Base-by-base conservation (phyloP, 2,329 filamentous ascomycete genomes). In the Diplodia seriata region DNA sequence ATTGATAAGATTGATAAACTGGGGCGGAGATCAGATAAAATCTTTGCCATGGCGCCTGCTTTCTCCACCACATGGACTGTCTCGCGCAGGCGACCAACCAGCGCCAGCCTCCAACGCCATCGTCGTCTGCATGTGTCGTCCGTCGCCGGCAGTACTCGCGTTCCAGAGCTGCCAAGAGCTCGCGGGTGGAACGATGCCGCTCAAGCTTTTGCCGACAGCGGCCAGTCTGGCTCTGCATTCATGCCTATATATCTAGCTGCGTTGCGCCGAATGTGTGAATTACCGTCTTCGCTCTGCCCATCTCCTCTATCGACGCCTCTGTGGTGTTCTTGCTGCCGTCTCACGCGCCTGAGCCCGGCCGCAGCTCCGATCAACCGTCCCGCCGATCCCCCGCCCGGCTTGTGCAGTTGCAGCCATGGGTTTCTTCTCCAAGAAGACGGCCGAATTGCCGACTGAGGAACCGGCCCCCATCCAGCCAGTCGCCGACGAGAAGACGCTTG, bases 1-100 rank as follows among this genome's bases (percentile, higher is more conserved):
- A 47, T 47, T 56, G 54, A 56, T 56, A 56, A 56, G 54, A 56
- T 56, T 56, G 54, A 56, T 56, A 56, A 56, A 56, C 15, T 31
- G n/a, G 54, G 54, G 54, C 33, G 54, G 8, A 56, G 31, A 56
- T 56, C 54, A 56, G 54, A 56, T 56, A 56, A 56, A 56, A 56
- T 36, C 36, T 56, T 38, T 56, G 31, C 54, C 54, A 29, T 56
- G 54, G 54, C 54, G 54, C 54, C 43, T 47, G 43, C 43, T n/a
- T n/a, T 47, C 43, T 47, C 43, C 43, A 47, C 43, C 43, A 47
- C 43, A 47, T 47, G 18, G 20, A 47, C 18, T 18, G 12, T 6
- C 2, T 47, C 43, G 43, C 43, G n/a, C 43, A 5, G 8, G 6
- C 43, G n/a, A 20, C 43, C n/a, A 47, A 47, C 43, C 43, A 47